These are phyloP conservation scores for Ceratobasidium sp. DNA, from an alignment of 1,284 basidiomycete species.

Conservation along the genomic window DNA sequence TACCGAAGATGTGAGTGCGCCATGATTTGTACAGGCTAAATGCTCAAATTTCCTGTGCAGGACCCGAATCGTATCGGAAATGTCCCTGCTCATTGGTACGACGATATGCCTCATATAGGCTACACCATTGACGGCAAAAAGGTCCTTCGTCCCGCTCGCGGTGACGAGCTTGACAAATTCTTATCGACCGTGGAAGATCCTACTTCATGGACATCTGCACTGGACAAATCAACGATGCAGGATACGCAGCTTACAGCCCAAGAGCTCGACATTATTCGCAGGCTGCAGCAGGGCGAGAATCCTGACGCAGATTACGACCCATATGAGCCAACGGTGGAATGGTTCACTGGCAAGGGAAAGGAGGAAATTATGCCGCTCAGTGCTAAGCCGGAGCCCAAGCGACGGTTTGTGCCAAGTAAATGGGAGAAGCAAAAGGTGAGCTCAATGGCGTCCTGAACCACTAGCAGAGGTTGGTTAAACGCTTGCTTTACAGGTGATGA, in stretches of 20 bases:
- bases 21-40: conserved; percentile 38
- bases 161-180: conserved; percentile 98
- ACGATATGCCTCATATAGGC: conserved; percentile 98
- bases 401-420: conserved; percentile 96
- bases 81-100: conserved; percentile 98
- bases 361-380: conserved; percentile 93
- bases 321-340: conserved; percentile 92
- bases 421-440: conserved; percentile 99
- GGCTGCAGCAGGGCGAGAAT: conserved; percentile 88
- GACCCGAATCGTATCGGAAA: conserved; percentile 93
- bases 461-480: neutral
- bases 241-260: conserved; percentile 88
- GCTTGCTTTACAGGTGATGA: conserved; percentile 78
- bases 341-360: conserved; percentile 96
- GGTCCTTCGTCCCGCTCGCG: conserved; percentile 91
- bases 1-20: conserved; percentile 85
- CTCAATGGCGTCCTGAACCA: conserved; percentile 39
- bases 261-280: conserved; percentile 93
- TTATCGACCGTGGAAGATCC: conserved; percentile 93
- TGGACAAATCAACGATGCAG: conserved; percentile 86
- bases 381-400: conserved; percentile 92
- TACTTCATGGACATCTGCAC: conserved; percentile 89
- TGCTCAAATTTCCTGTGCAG: conserved; percentile 55
- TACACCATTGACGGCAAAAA: conserved; percentile 96
- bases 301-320: conserved; percentile 90